Evolutionary conservation across 2,329 filamentous ascomycete genomes (phyloP), one percentile per base, ranked within the genome.

Genomic region (Botryosphaeria agaves): DNA sequence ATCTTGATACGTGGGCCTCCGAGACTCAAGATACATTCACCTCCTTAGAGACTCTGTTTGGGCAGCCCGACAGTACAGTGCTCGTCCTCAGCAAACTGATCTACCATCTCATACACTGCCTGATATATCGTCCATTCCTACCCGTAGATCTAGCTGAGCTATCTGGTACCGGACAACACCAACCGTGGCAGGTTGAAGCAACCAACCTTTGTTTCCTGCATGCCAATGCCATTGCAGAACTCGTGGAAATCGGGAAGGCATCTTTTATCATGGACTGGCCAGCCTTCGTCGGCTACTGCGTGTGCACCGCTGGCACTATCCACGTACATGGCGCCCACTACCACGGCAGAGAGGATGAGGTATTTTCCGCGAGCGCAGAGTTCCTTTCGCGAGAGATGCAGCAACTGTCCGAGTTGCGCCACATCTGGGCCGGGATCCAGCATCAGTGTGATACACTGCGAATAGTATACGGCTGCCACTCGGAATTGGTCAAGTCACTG

Each of bases 111-210:
- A 76, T 89, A 26, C 80, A 91, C 52, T 91, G 82, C 45, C 62
- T 92, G 29, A 76, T 91, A 26, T 92, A 91, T 46, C 71, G 83
- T 11, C 82, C 82, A 0, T 92, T 92, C 51, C 61, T 92, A 5
- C 83, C 83, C 0, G 78, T 92, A 37, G 79, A 91, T 48, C 61
- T 91, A 3, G 70, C 76, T 15, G 83, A 91, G 48, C 66, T 92
- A 5, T 71, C 79, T 8, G 78, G 79, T 9, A 76, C 70, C 1
- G 79, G 79, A 1, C 82, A 91, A 44, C 80, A 91, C 41, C 82
- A 91, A 47, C 85, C 80, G 17, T 92, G 83, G 83, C 83, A 91
- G 47, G 87, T 91, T 28, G 81, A 91, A 48, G 81, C 83, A 0
- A 91, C 82, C 0, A 87, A 89, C 43, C 66, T 87, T 47, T 91